phyloP scores from a whole-genome alignment of 129 eudicot genomes.

The Arctium minus region DNA sequence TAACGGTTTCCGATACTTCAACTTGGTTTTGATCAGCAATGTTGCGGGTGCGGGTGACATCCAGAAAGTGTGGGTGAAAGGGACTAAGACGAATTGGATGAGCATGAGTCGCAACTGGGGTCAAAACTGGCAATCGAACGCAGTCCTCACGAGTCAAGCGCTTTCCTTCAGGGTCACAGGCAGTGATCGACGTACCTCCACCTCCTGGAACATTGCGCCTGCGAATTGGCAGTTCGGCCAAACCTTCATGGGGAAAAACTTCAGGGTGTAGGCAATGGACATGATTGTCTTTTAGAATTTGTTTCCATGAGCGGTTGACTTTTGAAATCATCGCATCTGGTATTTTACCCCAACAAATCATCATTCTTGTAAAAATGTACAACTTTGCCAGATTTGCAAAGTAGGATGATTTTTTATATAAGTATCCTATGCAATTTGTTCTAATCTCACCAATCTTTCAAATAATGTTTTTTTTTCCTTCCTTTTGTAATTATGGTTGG shows the following conservation, averaged over 20 bases:
- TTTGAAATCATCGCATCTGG: constrained; percentile 17
- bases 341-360: not conserved
- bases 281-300: not conserved
- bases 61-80: constrained; percentile 56
- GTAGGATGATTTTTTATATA: constrained; percentile 20
- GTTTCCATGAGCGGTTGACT: constrained; percentile 14
- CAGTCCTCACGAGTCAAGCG: constrained; percentile 62
- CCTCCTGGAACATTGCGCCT: constrained; percentile 73
- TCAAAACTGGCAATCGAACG: constrained; percentile 78
- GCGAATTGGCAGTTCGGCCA: constrained; percentile 88
- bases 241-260: constrained; percentile 75
- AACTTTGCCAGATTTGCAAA: constrained; percentile 12
- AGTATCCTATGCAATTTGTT: not conserved
- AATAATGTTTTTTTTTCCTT: not conserved
- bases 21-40: constrained; percentile 67
- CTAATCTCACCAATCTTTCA: not conserved
- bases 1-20: constrained; percentile 89
- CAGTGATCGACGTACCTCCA: constrained; percentile 66
- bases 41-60: constrained; percentile 89
- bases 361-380: constrained; percentile 10
- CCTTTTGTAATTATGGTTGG: not conserved
- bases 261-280: constrained; percentile 40
- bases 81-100: constrained; percentile 67
- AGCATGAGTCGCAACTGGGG: constrained; percentile 89
- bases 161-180: constrained; percentile 65